Conservation (phyloP, 2,329 filamentous ascomycete species). For the Fusarium tanahbumbuense region DNA sequence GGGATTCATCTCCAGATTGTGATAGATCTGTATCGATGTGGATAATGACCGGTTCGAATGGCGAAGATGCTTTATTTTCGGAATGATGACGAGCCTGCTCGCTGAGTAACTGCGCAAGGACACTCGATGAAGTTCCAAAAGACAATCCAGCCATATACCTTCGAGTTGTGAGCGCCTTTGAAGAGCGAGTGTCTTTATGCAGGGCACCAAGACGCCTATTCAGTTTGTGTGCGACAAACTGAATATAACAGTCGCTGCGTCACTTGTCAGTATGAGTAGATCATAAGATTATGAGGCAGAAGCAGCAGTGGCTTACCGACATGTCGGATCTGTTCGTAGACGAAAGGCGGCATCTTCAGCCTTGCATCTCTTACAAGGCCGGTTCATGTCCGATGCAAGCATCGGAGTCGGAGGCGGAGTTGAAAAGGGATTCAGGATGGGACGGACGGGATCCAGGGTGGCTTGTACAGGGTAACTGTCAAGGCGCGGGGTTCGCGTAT, state of each 20-base stretch:
- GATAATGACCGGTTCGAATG: slow-evolving; percentile 74
- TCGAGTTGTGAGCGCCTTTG: slow-evolving; percentile 50
- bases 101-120: slow-evolving; percentile 80
- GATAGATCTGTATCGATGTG: slow-evolving; percentile 62
- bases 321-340: slow-evolving; percentile 50
- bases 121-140: slow-evolving; percentile 82
- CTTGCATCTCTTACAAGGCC: slow-evolving; percentile 52
- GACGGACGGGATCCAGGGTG: slow-evolving; percentile 7
- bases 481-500: neutral
- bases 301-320: slow-evolving; percentile 43
- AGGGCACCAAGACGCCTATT: slow-evolving; percentile 74
- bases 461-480: slow-evolving; percentile 39
- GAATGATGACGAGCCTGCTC: slow-evolving; percentile 74
- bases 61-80: slow-evolving; percentile 70
- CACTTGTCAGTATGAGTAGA: slow-evolving; percentile 14
- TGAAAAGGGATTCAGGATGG: slow-evolving; percentile 5
- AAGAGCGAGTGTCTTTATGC: slow-evolving; percentile 59
- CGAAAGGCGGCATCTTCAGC: slow-evolving; percentile 45
- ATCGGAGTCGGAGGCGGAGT: slow-evolving; percentile 18
- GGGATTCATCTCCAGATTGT: slow-evolving; percentile 34
- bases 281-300: neutral
- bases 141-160: slow-evolving; percentile 82
- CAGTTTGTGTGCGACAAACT: slow-evolving; percentile 82
- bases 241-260: slow-evolving; percentile 74
- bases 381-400: slow-evolving; percentile 36